Conservation (phyloP, 257 asterid genomes). For the Nyctanthes arbortristis region DNA sequence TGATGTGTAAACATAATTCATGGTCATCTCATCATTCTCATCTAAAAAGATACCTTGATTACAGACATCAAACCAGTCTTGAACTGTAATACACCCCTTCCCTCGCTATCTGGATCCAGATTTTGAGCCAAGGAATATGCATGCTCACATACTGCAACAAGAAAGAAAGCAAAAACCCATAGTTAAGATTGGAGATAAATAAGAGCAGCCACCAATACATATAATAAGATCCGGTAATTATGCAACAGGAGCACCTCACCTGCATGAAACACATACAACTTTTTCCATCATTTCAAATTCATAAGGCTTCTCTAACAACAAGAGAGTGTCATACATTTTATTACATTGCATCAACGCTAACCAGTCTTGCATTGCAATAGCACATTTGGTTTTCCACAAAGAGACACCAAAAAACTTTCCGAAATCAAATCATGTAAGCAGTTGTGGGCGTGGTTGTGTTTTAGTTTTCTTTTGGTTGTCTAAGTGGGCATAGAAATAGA, state of each 20-base stretch:
- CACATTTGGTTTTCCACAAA: not conserved
- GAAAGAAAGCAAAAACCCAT: conserved; percentile 15
- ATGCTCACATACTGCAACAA: conserved; percentile 88
- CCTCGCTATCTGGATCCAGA: conserved; percentile 98
- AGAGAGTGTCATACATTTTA: conserved; percentile 2
- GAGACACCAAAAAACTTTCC: conserved; percentile 8
- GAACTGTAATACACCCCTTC: conserved; percentile 98
- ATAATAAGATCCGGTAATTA: not conserved
- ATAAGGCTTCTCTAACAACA: conserved; percentile 7
- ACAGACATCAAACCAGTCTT: conserved; percentile 98
- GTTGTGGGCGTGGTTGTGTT: no score
- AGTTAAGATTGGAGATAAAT: conserved; percentile 19
- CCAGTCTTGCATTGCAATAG: conserved; percentile 24
- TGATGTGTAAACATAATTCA: not conserved
- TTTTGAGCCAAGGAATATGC: conserved; percentile 96
- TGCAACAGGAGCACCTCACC: not conserved
- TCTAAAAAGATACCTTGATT: conserved; percentile 71
- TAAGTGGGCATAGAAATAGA: not conserved
- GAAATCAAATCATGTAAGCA: conserved; percentile 9
- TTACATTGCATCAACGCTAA: not conserved
- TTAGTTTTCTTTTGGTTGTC: not conserved
- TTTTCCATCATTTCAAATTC: conserved; percentile 4
- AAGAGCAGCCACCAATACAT: not conserved
- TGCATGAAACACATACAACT: conserved; percentile 3
- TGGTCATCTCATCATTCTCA: conserved; percentile 1